These are phyloP conservation scores for Melampsora occidentalis DNA, from an alignment of 1,284 basidiomycete genomes.

Conservation along the genomic window DNA sequence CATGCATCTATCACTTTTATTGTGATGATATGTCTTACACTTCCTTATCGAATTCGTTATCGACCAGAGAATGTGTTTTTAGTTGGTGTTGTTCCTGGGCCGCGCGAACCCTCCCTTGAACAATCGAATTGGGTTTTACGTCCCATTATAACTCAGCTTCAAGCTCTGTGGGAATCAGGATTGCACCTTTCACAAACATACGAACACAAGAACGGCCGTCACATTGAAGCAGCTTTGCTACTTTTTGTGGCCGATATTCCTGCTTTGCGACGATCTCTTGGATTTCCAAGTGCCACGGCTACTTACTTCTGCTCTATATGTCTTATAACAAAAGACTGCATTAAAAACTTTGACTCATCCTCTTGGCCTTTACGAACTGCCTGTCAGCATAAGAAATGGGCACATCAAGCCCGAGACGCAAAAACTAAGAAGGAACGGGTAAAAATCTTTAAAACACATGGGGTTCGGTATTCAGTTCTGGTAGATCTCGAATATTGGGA, in stretches of 20 bases:
- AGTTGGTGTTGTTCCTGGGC: constrained; percentile 54
- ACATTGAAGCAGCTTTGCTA: constrained; percentile 13
- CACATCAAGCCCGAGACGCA: neutral
- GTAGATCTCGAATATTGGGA: neutral
- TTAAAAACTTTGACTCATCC: neutral
- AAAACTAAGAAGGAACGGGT: neutral
- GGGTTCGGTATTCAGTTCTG: neutral
- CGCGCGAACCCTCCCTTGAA: constrained; percentile 44
- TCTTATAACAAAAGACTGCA: neutral
- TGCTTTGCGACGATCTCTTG: constrained; percentile 34
- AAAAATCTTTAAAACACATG: neutral
- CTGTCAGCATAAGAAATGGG: neutral
- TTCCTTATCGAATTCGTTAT: constrained; percentile 52
- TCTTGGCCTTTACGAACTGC: neutral
- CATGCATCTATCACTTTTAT: constrained; percentile 20
- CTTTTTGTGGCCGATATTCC: constrained; percentile 43
- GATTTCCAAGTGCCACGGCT: constrained; percentile 16
- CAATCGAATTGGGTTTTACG: constrained; percentile 52
- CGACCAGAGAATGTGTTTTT: constrained; percentile 55
- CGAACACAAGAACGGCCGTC: neutral
- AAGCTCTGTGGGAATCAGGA: constrained; percentile 52
- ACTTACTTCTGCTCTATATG: constrained; percentile 43
- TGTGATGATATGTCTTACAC: constrained; percentile 1
- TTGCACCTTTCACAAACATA: constrained; percentile 40
- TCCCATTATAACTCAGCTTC: constrained; percentile 52